phyloP scores from a whole-genome alignment of 495 filamentous ascomycete genomes.

The Elasticomyces elasticus region DNA sequence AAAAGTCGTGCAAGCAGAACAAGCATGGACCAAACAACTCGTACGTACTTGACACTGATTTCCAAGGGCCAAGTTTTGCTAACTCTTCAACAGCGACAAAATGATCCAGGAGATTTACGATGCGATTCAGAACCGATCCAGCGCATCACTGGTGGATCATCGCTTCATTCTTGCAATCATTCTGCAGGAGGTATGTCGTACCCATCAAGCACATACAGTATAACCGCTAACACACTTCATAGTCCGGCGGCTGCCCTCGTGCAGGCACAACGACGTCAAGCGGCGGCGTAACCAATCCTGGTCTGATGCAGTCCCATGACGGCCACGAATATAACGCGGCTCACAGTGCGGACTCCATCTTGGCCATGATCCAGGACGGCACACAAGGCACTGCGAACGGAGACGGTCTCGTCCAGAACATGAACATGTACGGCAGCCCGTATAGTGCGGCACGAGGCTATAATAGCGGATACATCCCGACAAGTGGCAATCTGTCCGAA shows the following conservation, averaged over 20 bases:
- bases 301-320: slow-evolving; percentile 41
- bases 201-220: not conserved
- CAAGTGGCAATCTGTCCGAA: slow-evolving; percentile 16
- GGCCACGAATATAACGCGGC: slow-evolving; percentile 1
- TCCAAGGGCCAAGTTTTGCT: no score
- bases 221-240: not conserved
- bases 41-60: not conserved
- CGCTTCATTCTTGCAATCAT: slow-evolving; percentile 23
- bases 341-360: slow-evolving; percentile 5
- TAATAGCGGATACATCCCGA: slow-evolving; percentile 15
- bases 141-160: slow-evolving; percentile 14
- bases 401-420: slow-evolving; percentile 18
- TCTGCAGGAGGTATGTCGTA: slow-evolving; percentile 13
- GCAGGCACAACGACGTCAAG: slow-evolving; percentile 37
- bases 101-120: slow-evolving; percentile 55
- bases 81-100: slow-evolving; percentile 47
- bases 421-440: slow-evolving; percentile 8
- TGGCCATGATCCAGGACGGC: slow-evolving; percentile 20
- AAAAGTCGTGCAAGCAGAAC: slow-evolving; percentile 21
- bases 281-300: slow-evolving; percentile 41
- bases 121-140: slow-evolving; percentile 17
- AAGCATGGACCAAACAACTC: not conserved
- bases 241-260: slow-evolving; percentile 24
- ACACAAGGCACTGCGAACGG: slow-evolving; percentile 20
- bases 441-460: slow-evolving; percentile 16